phyloP scores from a whole-genome alignment of 768 basidiomycete species.

The Trametes coccinea region DNA sequence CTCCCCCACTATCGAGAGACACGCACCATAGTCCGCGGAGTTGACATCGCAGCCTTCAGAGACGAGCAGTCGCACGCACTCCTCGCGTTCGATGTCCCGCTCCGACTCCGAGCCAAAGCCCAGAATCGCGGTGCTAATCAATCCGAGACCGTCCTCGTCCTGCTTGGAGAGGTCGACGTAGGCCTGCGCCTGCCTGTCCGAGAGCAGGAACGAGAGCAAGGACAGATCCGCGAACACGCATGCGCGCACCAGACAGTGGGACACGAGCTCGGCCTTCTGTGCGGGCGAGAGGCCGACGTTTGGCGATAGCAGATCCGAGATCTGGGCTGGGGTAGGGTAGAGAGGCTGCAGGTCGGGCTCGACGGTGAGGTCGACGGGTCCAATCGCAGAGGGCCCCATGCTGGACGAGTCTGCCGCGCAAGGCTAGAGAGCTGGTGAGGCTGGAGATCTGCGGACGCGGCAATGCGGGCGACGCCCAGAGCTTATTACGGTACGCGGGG shows the following conservation, averaged over 20 bases:
- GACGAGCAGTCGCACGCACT: slow-evolving; percentile 79
- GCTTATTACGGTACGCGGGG: background rate
- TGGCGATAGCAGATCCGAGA: slow-evolving; percentile 63
- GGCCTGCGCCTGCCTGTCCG: slow-evolving; percentile 63
- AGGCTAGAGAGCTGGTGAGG: slow-evolving; percentile 5
- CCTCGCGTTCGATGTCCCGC: slow-evolving; percentile 86
- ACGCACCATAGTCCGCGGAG: slow-evolving; percentile 61
- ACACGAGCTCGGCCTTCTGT: slow-evolving; percentile 69
- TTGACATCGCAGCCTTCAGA: slow-evolving; percentile 73
- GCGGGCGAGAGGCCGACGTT: slow-evolving; percentile 65
- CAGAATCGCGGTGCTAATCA: slow-evolving; percentile 76
- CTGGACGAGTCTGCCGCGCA: slow-evolving; percentile 4
- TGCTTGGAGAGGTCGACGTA: slow-evolving; percentile 66
- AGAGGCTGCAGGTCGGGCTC: slow-evolving; percentile 82
- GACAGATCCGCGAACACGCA: slow-evolving; percentile 78
- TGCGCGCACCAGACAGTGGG: slow-evolving; percentile 73
- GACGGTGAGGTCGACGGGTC: slow-evolving; percentile 57
- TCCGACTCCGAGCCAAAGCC: slow-evolving; percentile 83
- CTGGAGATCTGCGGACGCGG: slow-evolving; percentile 1
- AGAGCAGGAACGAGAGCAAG: slow-evolving; percentile 70
- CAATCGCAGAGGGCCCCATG: slow-evolving; percentile 37
- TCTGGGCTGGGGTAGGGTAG: slow-evolving; percentile 65
- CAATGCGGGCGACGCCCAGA: background rate
- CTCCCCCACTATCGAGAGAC: background rate
- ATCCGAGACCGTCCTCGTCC: slow-evolving; percentile 85